Evolutionary conservation across 1,139 yeast species (phyloP).

Genomic region (Diutina neorugosa): DNA sequence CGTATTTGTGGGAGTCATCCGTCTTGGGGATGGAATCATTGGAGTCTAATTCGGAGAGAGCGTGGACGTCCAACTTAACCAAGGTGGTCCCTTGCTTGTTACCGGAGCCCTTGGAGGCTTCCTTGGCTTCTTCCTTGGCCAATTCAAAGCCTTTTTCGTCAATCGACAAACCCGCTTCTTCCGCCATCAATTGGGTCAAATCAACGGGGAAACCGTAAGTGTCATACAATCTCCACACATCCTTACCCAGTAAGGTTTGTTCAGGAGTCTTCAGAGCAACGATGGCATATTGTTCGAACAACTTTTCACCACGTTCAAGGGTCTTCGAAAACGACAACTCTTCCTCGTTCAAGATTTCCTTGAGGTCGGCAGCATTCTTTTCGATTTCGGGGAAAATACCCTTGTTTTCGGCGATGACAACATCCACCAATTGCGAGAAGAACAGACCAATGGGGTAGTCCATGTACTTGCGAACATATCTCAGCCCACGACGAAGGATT

Average conservation of each 20-base stretch:
- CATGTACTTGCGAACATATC: conserved; percentile 93
- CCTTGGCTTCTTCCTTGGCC: conserved; percentile 80
- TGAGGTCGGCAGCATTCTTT: conserved; percentile 59
- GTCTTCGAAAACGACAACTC: conserved; percentile 92
- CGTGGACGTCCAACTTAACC: conserved; percentile 82
- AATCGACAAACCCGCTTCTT: conserved; percentile 88
- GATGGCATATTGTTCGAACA: conserved; percentile 85
- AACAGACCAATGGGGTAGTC: conserved; percentile 90
- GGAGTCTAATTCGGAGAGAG: conserved; percentile 53
- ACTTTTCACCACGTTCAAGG: conserved; percentile 93
- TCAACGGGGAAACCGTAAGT: conserved; percentile 99
- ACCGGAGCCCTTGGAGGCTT: conserved; percentile 88
- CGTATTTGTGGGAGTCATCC: conserved; percentile 68
- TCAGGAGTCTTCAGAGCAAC: conserved; percentile 66
- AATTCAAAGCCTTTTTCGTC: conserved; percentile 86
- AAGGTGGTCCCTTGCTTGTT: conserved; percentile 43
- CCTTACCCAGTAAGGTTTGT: conserved; percentile 77
- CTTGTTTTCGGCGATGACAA: conserved; percentile 77
- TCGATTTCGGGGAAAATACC: conserved; percentile 87
- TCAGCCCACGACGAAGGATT: conserved; percentile 93
- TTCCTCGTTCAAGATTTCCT: conserved; percentile 90
- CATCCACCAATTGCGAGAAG: conserved; percentile 86
- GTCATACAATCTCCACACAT: conserved; percentile 96
- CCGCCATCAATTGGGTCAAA: conserved; percentile 95
- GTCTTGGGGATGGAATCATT: conserved; percentile 63